Evolutionary conservation across 192 early-diverging fungal species (phyloP), one percentile per base, ranked within the genome.

Genomic region (Phlyctochytrium bullatum): DNA sequence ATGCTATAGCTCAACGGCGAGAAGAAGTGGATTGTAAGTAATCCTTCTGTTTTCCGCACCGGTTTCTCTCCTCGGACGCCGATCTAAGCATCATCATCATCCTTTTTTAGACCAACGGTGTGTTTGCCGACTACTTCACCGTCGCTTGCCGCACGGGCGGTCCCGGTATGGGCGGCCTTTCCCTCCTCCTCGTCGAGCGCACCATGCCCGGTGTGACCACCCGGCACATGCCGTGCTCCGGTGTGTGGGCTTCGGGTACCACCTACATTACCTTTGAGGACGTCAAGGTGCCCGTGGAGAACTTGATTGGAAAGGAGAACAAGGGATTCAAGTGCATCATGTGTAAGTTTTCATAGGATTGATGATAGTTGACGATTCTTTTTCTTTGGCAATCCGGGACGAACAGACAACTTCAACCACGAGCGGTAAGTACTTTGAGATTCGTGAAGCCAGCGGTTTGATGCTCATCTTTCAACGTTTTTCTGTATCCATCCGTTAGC

Each of bases 281-380:
- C 68, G 91, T 94, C 61, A 89, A 90, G 72, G 92, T 94, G 1
- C 91, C 92, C 17, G 88, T 87, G 34, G 86, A 85, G 59, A 93
- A 94, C 69, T 59, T 94, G 68, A 90, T 94, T 73, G 92, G 92
- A 35, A 80, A 90, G 67, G 89, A 88, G 64, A 92, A 93, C 82
- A 85, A 88, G 54, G 92, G 91, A 0, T 94, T 94, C 87, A 91
- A 92, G 76, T 67, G 66, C 54, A 67, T 59, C 80, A 67, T 67
- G 66, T 47, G 40, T 47, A 47, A 47, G 40, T 20, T 14, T 47
- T 47, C 20, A 47, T 20, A 47, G 6, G 10, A n/a, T n/a, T n/a
- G n/a, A n/a, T n/a, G n/a, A n/a, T n/a, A n/a, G n/a, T n/a, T n/a
- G 6, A 14, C 40, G 6, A 20, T 47, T 47, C 40, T 47, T 47